Base-by-base conservation (phyloP, 768 basidiomycete species). In the Psilocybe azurescens region DNA sequence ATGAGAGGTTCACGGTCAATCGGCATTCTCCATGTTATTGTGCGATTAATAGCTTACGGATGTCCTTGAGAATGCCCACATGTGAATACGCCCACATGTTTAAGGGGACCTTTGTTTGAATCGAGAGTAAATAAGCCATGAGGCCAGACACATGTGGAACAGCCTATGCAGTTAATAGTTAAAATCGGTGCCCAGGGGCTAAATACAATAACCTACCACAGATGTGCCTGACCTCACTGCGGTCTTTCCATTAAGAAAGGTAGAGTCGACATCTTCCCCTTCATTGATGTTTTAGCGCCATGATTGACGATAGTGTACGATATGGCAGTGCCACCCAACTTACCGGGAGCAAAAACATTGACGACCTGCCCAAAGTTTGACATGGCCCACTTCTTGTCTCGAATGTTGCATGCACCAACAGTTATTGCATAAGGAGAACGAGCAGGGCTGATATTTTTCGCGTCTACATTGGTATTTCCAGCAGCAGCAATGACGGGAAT, bases 381-480 rank as follows among this genome's bases (percentile, higher is more conserved):
- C 16, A 5, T 8, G 30, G 52, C 30, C 52, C 52, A 53, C 36
- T 18, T 53, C n/a, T 36, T 36, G 33, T 53, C 52, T 20, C 33
- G 32, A 20, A 53, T 53, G n/a, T 53, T 53, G 18, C 52, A 33
- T 8, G 52, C 52, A 11, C 52, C 52, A n/a, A 53, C 52, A 14
- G 52, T 53, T n/a, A 53, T 53, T 8, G 52, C 52, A 38, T 53
- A 53, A 36, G 52, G 52, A 53, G 52, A 53, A 3, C 52, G 32
- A 14, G 52, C 52, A n/a, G 52, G 52, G 32, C 52, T 53, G 30
- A 20, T 0, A 2, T 11, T 32, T 24, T 18, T 18, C 2, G 52
- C 52, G n/a, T 53, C 52, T 32, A 36, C 36, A 1, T 36, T 36
- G 8, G n/a, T 14, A 24, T 53, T 53, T 36, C 52, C 52, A 6